Evolutionary conservation across 345 rosid species (phyloP), one percentile per base, ranked within the genome.

Genomic region (Populus euphratica): DNA sequence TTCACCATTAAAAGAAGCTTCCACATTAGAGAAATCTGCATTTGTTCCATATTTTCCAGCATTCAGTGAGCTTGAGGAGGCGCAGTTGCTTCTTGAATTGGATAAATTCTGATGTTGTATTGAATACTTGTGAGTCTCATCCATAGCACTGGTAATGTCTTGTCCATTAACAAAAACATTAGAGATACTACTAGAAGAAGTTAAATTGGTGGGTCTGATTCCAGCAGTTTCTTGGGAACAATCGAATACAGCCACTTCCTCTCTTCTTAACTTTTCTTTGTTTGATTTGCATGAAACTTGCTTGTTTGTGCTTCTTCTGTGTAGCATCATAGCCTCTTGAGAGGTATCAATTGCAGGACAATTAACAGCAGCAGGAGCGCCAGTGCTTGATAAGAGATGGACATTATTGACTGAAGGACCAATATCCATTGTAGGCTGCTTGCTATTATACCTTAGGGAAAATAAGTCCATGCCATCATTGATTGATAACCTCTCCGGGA

Each of bases 231-330:
- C 87, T 74, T 81, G 82, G 41, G 67, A 75, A 69, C 81, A 77
- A 83, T 86, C 84, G 78, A 76, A 62, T 18, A 77, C 61, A 74
- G 43, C 71, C 50, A 64, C 69, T 62, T 77, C 86, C 68, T 82
- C 87, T 73, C 83, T 86, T 87, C 83, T 83, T 70, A 78, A 81
- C 81, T 85, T 78, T 74, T 86, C 93, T 80, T 83, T 78, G 79
- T 73, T 82, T 69, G 84, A 68, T 76, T 78, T 89, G 66, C 80
- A 65, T 18, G 81, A 83, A 74, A 54, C 44, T 61, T 76, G 83
- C 85, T 83, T 89, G 49, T 85, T 88, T 71, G 74, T 67, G 61
- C 80, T 76, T 85, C 82, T 90, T 81, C 85, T 86, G 81, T 81
- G 92, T 63, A 54, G 86, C 69, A 74, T 80, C 69, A 74, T 80